Conservation (phyloP, 108 stramenopile genomes). For the Fistulifera pelliculosa region DNA sequence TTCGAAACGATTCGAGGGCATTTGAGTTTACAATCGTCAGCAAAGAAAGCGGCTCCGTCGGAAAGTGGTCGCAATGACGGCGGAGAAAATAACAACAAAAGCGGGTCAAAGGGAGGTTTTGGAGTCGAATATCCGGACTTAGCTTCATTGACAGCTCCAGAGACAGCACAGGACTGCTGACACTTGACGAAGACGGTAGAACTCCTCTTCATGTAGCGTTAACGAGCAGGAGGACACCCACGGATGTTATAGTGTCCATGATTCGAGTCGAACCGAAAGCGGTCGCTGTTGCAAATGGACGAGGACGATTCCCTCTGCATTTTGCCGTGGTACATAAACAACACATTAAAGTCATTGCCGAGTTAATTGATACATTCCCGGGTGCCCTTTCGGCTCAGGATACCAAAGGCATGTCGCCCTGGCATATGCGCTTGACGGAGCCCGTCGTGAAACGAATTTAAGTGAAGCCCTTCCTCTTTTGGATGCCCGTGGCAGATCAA, state of each 20-base stretch:
- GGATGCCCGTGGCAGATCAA: not conserved
- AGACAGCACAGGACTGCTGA: not conserved
- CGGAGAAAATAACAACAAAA: slow-evolving; percentile 4
- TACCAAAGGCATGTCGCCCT: slow-evolving; percentile 6
- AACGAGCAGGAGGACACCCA: not conserved
- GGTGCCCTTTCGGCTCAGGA: slow-evolving; percentile 6
- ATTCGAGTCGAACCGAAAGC: slow-evolving; percentile 5
- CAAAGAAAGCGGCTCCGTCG: not conserved
- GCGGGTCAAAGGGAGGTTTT: not conserved
- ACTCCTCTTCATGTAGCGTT: slow-evolving; percentile 1
- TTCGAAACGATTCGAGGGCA: slow-evolving; percentile 3
- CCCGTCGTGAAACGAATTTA: slow-evolving; percentile 6
- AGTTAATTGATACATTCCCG: slow-evolving; percentile 10
- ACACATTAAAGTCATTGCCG: slow-evolving; percentile 8
- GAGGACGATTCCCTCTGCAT: slow-evolving; percentile 7
- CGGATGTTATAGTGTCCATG: not conserved
- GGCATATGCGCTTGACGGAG: slow-evolving; percentile 9
- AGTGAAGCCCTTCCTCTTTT: slow-evolving; percentile 7
- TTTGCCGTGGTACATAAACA: slow-evolving; percentile 5
- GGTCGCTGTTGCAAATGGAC: not conserved
- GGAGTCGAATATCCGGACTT: slow-evolving; percentile 3
- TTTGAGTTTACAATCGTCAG: not conserved
- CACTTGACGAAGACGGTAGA: slow-evolving; percentile 1
- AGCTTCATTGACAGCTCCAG: too few species aligned
- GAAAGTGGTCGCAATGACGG: not conserved